These are phyloP conservation scores for Thymus mandschuricus DNA, from an alignment of 257 asterid species.

Conservation along the genomic window DNA sequence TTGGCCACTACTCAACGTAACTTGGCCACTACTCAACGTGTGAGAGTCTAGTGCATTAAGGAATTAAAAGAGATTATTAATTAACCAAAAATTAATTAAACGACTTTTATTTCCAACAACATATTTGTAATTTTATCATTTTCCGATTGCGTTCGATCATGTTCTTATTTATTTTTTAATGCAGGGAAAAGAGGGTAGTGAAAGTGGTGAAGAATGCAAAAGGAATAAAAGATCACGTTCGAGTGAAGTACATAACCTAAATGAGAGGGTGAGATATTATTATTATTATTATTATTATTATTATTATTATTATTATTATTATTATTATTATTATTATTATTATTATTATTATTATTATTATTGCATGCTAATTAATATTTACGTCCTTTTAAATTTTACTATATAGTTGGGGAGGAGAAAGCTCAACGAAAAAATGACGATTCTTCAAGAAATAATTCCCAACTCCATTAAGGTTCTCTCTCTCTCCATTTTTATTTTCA, in stretches of 20 bases:
- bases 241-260: slow-evolving; percentile 26
- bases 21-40: too few species aligned
- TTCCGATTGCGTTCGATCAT: too few species aligned
- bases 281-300: neutral
- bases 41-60: too few species aligned
- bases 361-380: too few species aligned
- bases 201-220: neutral
- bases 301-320: neutral
- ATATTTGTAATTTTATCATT: too few species aligned
- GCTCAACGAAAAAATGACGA: slow-evolving; percentile 2
- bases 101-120: too few species aligned
- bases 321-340: neutral
- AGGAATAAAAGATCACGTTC: slow-evolving; percentile 27
- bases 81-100: too few species aligned
- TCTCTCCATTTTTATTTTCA: neutral
- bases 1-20: too few species aligned
- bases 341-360: neutral
- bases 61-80: too few species aligned
- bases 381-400: too few species aligned
- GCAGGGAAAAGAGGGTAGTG: neutral
- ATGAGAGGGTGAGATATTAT: slow-evolving; percentile 30
- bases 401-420: slow-evolving; percentile 21
- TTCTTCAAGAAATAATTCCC: slow-evolving; percentile 29
- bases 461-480: slow-evolving; percentile 8
- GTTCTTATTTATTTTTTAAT: too few species aligned